Conservation (phyloP, 495 filamentous ascomycete species). For the Penicillium riverlandense region DNA sequence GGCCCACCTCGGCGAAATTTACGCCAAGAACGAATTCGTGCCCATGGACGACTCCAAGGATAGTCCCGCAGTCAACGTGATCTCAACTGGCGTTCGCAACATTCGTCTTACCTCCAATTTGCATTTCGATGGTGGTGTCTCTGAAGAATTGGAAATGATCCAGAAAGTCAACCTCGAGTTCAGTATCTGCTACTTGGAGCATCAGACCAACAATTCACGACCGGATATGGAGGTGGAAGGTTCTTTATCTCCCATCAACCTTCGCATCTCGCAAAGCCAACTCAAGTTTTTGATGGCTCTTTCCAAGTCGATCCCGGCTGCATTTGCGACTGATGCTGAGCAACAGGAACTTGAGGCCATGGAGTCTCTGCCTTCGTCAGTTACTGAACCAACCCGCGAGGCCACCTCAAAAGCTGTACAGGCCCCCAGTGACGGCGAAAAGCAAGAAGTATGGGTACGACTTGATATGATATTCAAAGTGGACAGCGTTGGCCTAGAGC, state of each 20-base stretch:
- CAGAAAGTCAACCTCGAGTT: constrained; percentile 94
- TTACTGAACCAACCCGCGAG: constrained; percentile 40
- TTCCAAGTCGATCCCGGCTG: constrained; percentile 74
- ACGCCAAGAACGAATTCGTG: constrained; percentile 86
- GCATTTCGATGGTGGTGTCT: constrained; percentile 62
- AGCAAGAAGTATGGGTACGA: constrained; percentile 76
- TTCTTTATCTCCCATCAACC: constrained; percentile 83
- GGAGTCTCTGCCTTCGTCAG: constrained; percentile 54
- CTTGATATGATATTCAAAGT: constrained; percentile 90
- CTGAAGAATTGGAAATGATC: constrained; percentile 89
- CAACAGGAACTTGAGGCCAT: constrained; percentile 58
- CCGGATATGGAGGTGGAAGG: constrained; percentile 91
- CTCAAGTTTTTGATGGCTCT: constrained; percentile 82
- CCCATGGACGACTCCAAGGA: constrained; percentile 66
- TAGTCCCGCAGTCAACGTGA: constrained; percentile 74
- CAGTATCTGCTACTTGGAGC: constrained; percentile 83
- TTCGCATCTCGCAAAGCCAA: constrained; percentile 83
- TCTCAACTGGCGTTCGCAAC: constrained; percentile 86
- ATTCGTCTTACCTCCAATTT: constrained; percentile 86
- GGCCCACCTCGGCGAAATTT: constrained; percentile 93
- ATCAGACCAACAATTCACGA: constrained; percentile 65
- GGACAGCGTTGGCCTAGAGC: constrained; percentile 76
- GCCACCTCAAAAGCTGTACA: constrained; percentile 30
- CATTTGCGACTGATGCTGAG: constrained; percentile 71
- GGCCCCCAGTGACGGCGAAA: constrained; percentile 56